Evolutionary conservation across 108 stramenopile genomes (phyloP).

Genomic region (Pinguiococcus pyrenoidosus): DNA sequence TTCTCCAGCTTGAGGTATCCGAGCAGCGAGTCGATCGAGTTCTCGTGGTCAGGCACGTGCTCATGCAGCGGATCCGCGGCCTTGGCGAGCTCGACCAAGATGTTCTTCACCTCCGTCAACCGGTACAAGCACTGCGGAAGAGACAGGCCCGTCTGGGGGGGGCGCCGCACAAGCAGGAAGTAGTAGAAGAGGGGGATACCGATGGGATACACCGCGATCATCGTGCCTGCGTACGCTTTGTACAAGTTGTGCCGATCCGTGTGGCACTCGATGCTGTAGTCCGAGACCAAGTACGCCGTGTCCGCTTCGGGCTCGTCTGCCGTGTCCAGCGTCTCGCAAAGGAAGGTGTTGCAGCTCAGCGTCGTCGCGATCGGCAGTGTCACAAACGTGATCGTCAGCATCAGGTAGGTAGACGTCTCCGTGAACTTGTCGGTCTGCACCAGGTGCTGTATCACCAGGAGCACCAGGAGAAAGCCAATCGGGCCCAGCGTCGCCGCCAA

Average conservation of each 20-base stretch:
- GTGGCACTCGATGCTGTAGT: conserved; percentile 13
- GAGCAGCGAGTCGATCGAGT: not conserved
- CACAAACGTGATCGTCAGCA: too few relatives aligned
- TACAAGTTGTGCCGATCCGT: conserved; percentile 3
- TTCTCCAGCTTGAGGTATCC: not conserved
- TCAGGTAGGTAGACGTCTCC: too few relatives aligned
- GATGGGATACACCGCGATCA: conserved; percentile 21
- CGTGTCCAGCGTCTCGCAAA: conserved; percentile 13
- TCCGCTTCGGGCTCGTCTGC: conserved; percentile 6
- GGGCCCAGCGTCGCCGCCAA: too few relatives aligned
- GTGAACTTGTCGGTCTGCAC: too few relatives aligned
- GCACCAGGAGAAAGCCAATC: too few relatives aligned
- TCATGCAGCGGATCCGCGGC: not conserved
- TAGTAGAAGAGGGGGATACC: conserved; percentile 22
- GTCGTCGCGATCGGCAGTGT: too few relatives aligned
- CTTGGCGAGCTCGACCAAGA: not conserved
- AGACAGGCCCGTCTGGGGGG: too few relatives aligned
- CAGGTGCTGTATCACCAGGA: too few relatives aligned
- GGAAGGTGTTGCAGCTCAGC: conserved; percentile 15
- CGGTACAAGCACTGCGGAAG: too few relatives aligned
- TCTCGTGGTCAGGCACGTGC: not conserved
- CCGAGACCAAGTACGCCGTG: conserved; percentile 9
- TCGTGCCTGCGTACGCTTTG: conserved; percentile 9
- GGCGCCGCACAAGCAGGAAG: conserved; percentile 1
- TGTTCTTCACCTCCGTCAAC: too few relatives aligned